Evolutionary conservation across 2,329 filamentous ascomycete genomes (phyloP).

Genomic region (Fusarium gaditjirri): DNA sequence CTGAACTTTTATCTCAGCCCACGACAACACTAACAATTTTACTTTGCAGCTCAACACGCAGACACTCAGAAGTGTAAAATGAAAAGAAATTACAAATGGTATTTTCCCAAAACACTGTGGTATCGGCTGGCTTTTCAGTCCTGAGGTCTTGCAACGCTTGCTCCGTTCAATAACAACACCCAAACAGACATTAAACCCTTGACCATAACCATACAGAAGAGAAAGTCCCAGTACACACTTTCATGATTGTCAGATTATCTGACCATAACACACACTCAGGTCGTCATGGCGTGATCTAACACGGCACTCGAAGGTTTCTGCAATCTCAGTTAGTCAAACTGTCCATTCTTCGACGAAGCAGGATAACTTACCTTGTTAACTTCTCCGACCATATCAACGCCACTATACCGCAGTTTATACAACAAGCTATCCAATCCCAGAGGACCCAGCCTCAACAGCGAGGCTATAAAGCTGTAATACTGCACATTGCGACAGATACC

Average conservation of each 20-base stretch:
- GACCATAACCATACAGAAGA: neutral
- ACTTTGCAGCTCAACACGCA: too few relatives aligned
- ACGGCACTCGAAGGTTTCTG: neutral
- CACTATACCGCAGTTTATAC: neutral
- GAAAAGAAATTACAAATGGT: neutral
- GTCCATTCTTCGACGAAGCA: fast-evolving
- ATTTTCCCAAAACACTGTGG: neutral
- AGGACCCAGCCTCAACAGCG: neutral
- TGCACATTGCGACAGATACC: neutral
- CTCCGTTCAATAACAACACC: neutral
- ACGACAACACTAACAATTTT: neutral
- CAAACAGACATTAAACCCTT: neutral
- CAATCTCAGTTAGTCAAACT: neutral
- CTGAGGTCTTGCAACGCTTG: neutral
- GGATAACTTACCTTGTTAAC: neutral
- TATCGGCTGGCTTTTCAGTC: neutral
- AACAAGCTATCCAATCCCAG: neutral
- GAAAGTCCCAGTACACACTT: neutral
- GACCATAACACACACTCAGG: neutral
- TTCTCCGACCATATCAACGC: neutral
- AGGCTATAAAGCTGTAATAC: neutral
- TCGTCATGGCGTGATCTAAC: neutral
- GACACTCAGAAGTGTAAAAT: fast-evolving
- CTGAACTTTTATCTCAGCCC: neutral
- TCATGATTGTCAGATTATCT: neutral